Evolutionary conservation across 2,329 filamentous ascomycete species (phyloP), one percentile per base, ranked within the genome.

Genomic region (Phoma herbarum): DNA sequence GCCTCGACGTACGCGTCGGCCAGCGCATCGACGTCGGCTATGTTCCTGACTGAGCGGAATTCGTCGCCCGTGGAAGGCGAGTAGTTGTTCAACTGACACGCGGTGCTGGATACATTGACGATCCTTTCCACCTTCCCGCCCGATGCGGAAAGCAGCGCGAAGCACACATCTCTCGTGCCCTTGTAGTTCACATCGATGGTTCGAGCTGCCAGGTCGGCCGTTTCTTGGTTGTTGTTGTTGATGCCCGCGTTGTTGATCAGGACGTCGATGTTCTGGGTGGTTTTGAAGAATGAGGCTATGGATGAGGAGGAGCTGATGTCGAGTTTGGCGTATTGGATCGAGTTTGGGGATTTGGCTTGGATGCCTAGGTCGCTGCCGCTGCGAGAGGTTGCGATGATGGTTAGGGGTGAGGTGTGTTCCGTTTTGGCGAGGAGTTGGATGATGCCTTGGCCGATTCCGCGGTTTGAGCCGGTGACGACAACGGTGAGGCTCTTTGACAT

Each of bases 231-330:
- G 46, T 67, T 62, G 42, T 65, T 63, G 31, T 57, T 63, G n/a
- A 70, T 39, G 8, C 64, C 67, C 2, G 67, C 67, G 23, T 68
- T 70, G 47, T 70, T 70, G 55, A 70, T 68, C 5, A 70, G 57
- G 23, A 67, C 39, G 43, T 67, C 60, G 26, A 67, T 50, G n/a
- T 57, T 14, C 7, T 56, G 33, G 1, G 59, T 28, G 10, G n/a
- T 44, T 10, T 23, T 23, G 49, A 68, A 51, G 35, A 70, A 64
- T 3, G 59, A 45, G 5, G 47, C 35, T 23, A 67, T 66, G n/a
- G 66, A 70, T 9, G 52, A 35, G 14, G 20, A 28, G 37, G 62
- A 52, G 23, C 51, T 54, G 25, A 64, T 62, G 48, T 70, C 64
- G 20, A 70, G 61, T 29, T 58, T 58, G 14, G 41, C 31, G 52